Evolutionary conservation across 2,329 filamentous ascomycete species (phyloP).

Genomic region (Onygenales sp.): DNA sequence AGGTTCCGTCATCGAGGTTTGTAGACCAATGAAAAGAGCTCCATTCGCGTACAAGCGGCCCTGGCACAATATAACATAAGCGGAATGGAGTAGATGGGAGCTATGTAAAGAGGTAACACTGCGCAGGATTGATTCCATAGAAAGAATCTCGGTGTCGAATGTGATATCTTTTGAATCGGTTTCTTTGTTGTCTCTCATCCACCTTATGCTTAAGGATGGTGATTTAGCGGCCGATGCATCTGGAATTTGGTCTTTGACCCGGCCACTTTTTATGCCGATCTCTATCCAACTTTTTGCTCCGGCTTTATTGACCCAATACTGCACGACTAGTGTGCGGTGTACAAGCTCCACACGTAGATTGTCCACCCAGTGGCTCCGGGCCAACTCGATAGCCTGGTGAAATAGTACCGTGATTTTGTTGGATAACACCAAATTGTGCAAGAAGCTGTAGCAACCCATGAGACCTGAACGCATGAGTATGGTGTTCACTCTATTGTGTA

Average conservation of each 20-base stretch:
- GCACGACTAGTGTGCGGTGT: conserved; percentile 72
- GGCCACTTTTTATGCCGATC: conserved; percentile 53
- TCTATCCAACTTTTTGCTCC: conserved; percentile 84
- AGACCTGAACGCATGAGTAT: conserved; percentile 62
- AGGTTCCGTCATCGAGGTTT: conserved; percentile 52
- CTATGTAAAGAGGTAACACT: conserved; percentile 67
- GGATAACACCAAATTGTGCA: conserved; percentile 81
- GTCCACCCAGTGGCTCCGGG: conserved; percentile 64
- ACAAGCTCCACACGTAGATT: conserved; percentile 68
- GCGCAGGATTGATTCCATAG: conserved; percentile 64
- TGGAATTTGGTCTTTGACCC: conserved; percentile 5
- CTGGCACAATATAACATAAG: conserved; percentile 51
- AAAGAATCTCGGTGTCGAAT: conserved; percentile 59
- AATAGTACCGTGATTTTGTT: conserved; percentile 79
- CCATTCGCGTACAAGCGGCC: conserved; percentile 53
- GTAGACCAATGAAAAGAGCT: conserved; percentile 50
- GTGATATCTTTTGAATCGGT: conserved; percentile 58
- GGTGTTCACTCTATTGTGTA: conserved; percentile 66
- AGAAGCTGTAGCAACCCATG: conserved; percentile 68
- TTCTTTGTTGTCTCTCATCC: conserved; percentile 69
- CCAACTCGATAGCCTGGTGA: conserved; percentile 64
- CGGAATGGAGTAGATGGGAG: conserved; percentile 58
- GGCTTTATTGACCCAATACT: conserved; percentile 74
- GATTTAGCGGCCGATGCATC: conserved; percentile 10
- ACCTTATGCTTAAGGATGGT: conserved; percentile 46